Conservation (phyloP, 306 rosid genomes). For the Rosa lucieae region DNA sequence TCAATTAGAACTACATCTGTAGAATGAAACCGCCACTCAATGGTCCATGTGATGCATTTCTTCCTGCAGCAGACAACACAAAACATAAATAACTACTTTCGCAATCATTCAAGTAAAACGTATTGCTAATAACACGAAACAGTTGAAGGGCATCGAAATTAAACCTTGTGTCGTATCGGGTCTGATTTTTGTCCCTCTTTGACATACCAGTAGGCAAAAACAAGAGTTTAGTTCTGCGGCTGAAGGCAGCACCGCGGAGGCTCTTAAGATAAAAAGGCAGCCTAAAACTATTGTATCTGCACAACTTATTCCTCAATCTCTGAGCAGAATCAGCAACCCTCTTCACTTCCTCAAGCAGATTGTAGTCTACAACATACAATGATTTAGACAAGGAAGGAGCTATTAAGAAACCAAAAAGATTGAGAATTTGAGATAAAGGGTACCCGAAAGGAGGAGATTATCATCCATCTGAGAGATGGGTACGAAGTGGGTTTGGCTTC, state of each 20-base stretch:
- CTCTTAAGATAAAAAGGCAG: constrained; percentile 53
- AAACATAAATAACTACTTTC: not conserved
- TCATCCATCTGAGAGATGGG: constrained; percentile 80
- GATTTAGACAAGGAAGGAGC: not conserved
- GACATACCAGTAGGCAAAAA: constrained; percentile 81
- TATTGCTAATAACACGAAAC: not conserved
- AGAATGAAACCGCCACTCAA: constrained; percentile 80
- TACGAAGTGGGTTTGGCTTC: constrained; percentile 59
- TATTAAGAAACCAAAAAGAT: not conserved
- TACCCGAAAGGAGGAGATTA: constrained; percentile 70
- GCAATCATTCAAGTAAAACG: not conserved
- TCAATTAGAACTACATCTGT: constrained; percentile 57
- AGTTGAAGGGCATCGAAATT: not conserved
- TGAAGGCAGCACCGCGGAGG: constrained; percentile 56
- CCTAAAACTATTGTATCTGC: constrained; percentile 42
- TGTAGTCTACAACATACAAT: constrained; percentile 49
- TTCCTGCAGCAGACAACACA: constrained; percentile 49
- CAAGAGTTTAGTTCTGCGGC: constrained; percentile 60
- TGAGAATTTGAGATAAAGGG: not conserved
- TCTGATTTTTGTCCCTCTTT: constrained; percentile 67
- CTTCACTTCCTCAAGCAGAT: constrained; percentile 85
- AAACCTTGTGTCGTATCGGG: constrained; percentile 67
- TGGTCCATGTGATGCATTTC: constrained; percentile 81
- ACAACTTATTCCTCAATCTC: constrained; percentile 61
- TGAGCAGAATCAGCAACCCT: constrained; percentile 84